Evolutionary conservation across 73 alveolate species (phyloP), one percentile per base, ranked within the genome.

Genomic region (Paramecium caudatum): DNA sequence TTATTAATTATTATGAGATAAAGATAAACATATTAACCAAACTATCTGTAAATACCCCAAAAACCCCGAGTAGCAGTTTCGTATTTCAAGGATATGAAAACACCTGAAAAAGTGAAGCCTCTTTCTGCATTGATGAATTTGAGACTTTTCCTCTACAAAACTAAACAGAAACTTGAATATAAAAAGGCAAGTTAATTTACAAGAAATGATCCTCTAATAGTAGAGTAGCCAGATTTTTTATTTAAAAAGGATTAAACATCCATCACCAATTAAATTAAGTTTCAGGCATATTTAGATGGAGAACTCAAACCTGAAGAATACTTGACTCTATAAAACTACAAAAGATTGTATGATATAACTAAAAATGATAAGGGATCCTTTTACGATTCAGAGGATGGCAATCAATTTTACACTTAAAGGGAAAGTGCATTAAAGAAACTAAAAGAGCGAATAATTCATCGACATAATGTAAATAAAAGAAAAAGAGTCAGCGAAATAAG

Each of bases 201-300:
- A 6, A 32, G 84, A 12, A 68, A 68, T 68, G 84, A 68, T 37
- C 84, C 84, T 68, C 19, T 68, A 16, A 16, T 68, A 16, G 34
- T 32, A 10, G 84, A 68, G 15, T 8, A 68, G 27, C 84, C 84
- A 32, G 17, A 15, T 15, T 68, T 68, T n/a, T n/a, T 68, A 37
- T 37, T 7, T 68, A 32, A 68, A 25, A 32, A 68, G 34, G 23
- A 10, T 1, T 55, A 55, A 27, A 34, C 34, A 68, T 33, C 30
- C 7, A 9, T 32, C 10, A 49, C 25, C 15, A 68, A 68, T 68
- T 13, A 32, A 30, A 68, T 68, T 1, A 68, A 68, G 34, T 68
- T 68, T 16, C 61, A 68, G 17, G 84, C 84, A n/a, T 68, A 68
- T 37, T 68, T 68, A 33, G 84, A 68, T 68, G 84, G 84, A 37